These are phyloP conservation scores for Penicillium pancosmium DNA, from an alignment of 495 filamentous ascomycete genomes.

Conservation along the genomic window DNA sequence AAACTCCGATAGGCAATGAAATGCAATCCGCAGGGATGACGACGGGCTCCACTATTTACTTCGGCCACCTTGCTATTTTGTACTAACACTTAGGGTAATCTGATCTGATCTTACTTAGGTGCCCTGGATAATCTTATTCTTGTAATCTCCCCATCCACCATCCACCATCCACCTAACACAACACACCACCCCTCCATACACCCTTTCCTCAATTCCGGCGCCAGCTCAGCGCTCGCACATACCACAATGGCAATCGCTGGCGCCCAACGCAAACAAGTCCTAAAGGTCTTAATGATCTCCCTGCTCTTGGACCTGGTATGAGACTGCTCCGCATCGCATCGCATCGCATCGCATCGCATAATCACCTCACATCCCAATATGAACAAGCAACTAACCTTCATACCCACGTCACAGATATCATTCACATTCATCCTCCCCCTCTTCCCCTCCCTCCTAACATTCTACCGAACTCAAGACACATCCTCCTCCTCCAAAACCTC, in stretches of 20 bases:
- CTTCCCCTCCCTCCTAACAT: conserved; percentile 90
- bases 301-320: conserved; percentile 70
- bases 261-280: conserved; percentile 71
- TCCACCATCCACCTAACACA: too few relatives aligned
- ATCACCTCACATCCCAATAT: not conserved
- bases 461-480: conserved; percentile 76
- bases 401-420: conserved; percentile 58
- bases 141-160: too few relatives aligned
- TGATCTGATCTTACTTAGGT: too few relatives aligned
- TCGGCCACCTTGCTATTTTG: not conserved
- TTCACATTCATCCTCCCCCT: conserved; percentile 98
- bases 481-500: conserved; percentile 56
- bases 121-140: too few relatives aligned
- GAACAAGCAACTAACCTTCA: conserved; percentile 4
- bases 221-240: conserved; percentile 15
- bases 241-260: conserved; percentile 39
- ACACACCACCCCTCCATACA: too few relatives aligned
- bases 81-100: too few relatives aligned
- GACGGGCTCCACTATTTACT: conserved; percentile 16
- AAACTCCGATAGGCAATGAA: not conserved
- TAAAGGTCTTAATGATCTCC: conserved; percentile 77
- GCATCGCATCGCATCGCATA: not conserved
- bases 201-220: conserved; percentile 3
- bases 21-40: not conserved
- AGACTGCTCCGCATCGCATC: not conserved